Evolutionary conservation across 192 early-diverging fungal genomes (phyloP), one percentile per base, ranked within the genome.

Genomic region (Mortierella antarctica): DNA sequence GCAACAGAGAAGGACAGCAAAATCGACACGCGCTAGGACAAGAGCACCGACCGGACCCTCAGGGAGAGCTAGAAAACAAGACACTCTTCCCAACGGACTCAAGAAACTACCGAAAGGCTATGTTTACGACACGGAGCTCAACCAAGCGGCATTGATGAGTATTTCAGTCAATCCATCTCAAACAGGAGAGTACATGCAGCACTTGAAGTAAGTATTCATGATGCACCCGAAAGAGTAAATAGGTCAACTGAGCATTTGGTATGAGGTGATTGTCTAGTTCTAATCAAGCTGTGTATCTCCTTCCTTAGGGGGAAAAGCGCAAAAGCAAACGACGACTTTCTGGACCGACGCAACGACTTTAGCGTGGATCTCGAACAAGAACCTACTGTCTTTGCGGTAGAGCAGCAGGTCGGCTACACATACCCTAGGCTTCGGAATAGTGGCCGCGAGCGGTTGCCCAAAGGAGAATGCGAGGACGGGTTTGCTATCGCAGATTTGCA

Each of bases 351-450:
- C n/a, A 60, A 65, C 52, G 57, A 80, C 20, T 83, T 84, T 55
- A 64, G 83, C 10, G 77, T 86, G 49, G 82, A 72, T 53, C 66
- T 71, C 13, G 78, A 71, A 31, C 83, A 85, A 41, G 77, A 74
- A n/a, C 86, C 89, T 3, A 79, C 82, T 8, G 66, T 81, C 44
- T 90, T 90, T 71, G 86, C 84, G 6, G 57, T 87, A 21, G 85
- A 83, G 40, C 89, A 90, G 56, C 85, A 90, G 44, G 86, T 83
- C 9, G 89, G 89, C 39, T 90, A 90, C 67, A 83, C 87, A 20
- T 90, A 90, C 61, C 87, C 89, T 15, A 83, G 89, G 45, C 87
- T 88, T 70, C 74, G 89, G 20, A 82, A 73, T 23, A 76, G 76
- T 47, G 72, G 79, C 10, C 75, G 76, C 21, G 77, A 84, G n/a